A percentile compares a stretch with the other conserved stretches of the same genome.
phyloP scores from a whole-genome alignment of 2,329 filamentous ascomycete genomes.

The Colletotrichum magnum region DNA sequence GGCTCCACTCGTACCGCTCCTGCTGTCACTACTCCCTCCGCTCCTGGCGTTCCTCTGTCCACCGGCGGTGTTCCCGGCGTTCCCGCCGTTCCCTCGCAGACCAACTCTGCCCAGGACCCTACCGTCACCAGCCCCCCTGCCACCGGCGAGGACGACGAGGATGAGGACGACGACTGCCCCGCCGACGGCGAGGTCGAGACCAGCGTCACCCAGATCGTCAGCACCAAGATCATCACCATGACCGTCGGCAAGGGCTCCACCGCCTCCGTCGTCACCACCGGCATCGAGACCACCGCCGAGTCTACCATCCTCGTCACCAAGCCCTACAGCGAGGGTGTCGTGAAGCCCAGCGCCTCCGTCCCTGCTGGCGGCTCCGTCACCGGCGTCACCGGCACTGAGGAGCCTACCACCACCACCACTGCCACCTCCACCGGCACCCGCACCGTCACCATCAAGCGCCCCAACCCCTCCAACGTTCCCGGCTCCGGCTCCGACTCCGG shows the following conservation, averaged over 20 bases:
- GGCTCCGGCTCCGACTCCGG: conserved; percentile 23
- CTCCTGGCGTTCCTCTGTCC: conserved; percentile 45
- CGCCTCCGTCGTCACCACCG: conserved; percentile 56
- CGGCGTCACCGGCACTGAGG: conserved; percentile 39
- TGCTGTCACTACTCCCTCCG: conserved; percentile 43
- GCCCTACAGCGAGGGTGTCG: conserved; percentile 21
- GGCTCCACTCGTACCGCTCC: conserved; percentile 53
- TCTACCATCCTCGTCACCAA: conserved; percentile 51
- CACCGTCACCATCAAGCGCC: conserved; percentile 51
- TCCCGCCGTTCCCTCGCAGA: conserved; percentile 40
- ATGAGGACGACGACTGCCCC: conserved; percentile 39
- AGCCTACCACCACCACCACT: conserved; percentile 55
- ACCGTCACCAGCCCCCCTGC: conserved; percentile 28
- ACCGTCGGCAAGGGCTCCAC: conserved; percentile 51
- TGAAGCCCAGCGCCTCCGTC: conserved; percentile 4
- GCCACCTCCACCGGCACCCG: conserved; percentile 53
- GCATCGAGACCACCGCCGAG: conserved; percentile 59
- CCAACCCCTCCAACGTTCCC: conserved; percentile 28
- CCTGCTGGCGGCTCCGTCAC: conserved; percentile 29
- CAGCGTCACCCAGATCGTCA: conserved; percentile 48
- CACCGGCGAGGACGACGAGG: conserved; percentile 24
- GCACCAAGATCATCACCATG: conserved; percentile 51
- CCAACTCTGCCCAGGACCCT: conserved; percentile 42
- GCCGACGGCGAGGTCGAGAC: conserved; percentile 39
- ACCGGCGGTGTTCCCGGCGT: conserved; percentile 51